Evolutionary conservation across 345 rosid species (phyloP), one percentile per base, ranked within the genome.

Genomic region (Geranium rotundifolium): DNA sequence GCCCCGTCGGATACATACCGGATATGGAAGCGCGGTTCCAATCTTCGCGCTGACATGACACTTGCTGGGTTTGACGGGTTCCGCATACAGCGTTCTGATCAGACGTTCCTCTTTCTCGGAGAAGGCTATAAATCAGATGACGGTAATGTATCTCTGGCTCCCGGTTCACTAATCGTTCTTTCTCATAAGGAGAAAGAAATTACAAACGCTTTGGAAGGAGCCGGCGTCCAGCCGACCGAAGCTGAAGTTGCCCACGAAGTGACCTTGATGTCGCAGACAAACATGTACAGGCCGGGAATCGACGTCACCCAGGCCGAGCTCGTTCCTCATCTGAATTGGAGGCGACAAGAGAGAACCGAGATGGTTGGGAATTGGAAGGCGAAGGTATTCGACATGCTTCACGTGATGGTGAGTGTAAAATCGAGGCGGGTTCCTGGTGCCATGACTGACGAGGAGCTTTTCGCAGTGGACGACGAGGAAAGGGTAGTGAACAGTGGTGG

Each of bases 1-100:
- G 99, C 99, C 31, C 99, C 99, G 13, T 95, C 99, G 0, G 99
- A 95, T 81, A 95, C 97, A 54, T 95, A 95, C 58, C 84, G 96
- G 71, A 90, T 95, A 71, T 95, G 99, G 99, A 95, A 95, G 69
- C 92, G 96, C 9, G 99, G 99, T 15, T 82, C 95, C 29, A 90
- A 90, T 74, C 92, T 95, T n/a, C 95, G 97, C 23, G 99, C 99
- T 59, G 99, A 95, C 68, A 90, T 86, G 41, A 34, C 41, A 4
- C 41, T 34, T 34, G 41, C 41, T 34, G 41, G 41, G 41, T 34
- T 34, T 34, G 96, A 95, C 75, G 99, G 97, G 46, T 95, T 95
- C 68, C 84, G 86, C 49, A 90, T 95, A 65, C 97, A 90, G 65
- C 79, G 99, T 62, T 88, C 99, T 7, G 95, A 95, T 66, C 97